Conservation (phyloP, 345 rosid genomes). For the Hibiscus syriacus region DNA sequence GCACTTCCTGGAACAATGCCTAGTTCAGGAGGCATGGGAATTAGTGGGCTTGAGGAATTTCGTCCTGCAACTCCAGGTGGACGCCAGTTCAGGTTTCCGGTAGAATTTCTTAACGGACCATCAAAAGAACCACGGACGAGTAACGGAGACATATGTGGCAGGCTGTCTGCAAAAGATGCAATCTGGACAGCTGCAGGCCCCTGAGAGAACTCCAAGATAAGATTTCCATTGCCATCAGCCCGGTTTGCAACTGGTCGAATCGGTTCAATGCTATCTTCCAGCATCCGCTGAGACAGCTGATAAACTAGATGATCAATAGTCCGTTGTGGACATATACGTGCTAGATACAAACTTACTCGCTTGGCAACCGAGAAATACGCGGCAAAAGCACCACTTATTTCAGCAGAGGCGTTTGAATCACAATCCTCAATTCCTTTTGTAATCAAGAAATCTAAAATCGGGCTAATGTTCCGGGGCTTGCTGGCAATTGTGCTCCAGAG, state of each 20-base stretch:
- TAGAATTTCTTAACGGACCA: slow-evolving; percentile 81
- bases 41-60: slow-evolving; percentile 84
- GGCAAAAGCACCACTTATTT: no score
- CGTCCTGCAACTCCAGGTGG: slow-evolving; percentile 78
- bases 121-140: slow-evolving; percentile 95
- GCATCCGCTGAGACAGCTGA: slow-evolving; percentile 87
- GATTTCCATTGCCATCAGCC: slow-evolving; percentile 62
- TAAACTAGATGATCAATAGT: slow-evolving; percentile 96
- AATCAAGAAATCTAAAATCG: slow-evolving; percentile 89
- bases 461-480: slow-evolving; percentile 90
- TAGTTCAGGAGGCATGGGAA: slow-evolving; percentile 90
- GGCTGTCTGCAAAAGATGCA: slow-evolving; percentile 62
- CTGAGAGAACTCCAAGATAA: slow-evolving; percentile 91
- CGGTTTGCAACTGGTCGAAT: slow-evolving; percentile 45
- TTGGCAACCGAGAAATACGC: slow-evolving; percentile 98
- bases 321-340: slow-evolving; percentile 95
- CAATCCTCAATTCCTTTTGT: slow-evolving; percentile 98
- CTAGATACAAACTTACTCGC: slow-evolving; percentile 91
- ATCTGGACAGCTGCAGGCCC: slow-evolving; percentile 76
- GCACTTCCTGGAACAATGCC: slow-evolving; percentile 73
- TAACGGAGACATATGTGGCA: slow-evolving; percentile 92
- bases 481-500: slow-evolving; percentile 99
- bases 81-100: slow-evolving; percentile 94
- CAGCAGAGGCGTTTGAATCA: slow-evolving; percentile 97
- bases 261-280: slow-evolving; percentile 86